Conservation (phyloP, 1,284 basidiomycete genomes). For the Tylopilus sp. region DNA sequence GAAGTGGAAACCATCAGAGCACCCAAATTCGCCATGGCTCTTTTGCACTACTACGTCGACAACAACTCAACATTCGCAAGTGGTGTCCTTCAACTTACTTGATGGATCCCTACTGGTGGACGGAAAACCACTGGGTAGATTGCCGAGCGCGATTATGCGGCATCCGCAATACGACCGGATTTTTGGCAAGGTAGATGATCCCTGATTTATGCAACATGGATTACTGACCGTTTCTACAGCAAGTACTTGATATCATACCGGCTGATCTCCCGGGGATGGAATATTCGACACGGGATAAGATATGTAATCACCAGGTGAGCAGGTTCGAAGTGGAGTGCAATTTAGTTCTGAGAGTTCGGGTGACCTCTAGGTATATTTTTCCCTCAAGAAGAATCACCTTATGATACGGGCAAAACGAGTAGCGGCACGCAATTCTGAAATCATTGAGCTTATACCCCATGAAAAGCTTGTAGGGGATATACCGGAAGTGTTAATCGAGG, state of each 20-base stretch:
- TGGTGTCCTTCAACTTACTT: slow-evolving; percentile 42
- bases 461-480: slow-evolving; percentile 37
- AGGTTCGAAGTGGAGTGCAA: accelerated
- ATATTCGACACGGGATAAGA: slow-evolving; percentile 31
- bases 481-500: slow-evolving; percentile 34
- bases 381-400: slow-evolving; percentile 23
- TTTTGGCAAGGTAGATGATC: slow-evolving; percentile 34
- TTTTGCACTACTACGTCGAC: slow-evolving; percentile 19
- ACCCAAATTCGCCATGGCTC: slow-evolving; percentile 41
- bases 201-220: neutral
- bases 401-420: slow-evolving; percentile 33
- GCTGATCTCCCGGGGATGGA: slow-evolving; percentile 37
- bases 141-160: slow-evolving; percentile 36
- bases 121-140: slow-evolving; percentile 40
- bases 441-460: slow-evolving; percentile 41
- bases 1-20: slow-evolving; percentile 31
- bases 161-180: slow-evolving; percentile 38
- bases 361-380: slow-evolving; percentile 33
- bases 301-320: slow-evolving; percentile 27
- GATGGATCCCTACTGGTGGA: slow-evolving; percentile 43
- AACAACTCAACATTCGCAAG: slow-evolving; percentile 12
- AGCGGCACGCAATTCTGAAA: neutral
- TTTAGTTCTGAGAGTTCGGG: neutral
- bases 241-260: slow-evolving; percentile 40
- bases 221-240: slow-evolving; percentile 23